phyloP scores from a whole-genome alignment of 805 yeast species.

The Pichia sporocuriosa region DNA sequence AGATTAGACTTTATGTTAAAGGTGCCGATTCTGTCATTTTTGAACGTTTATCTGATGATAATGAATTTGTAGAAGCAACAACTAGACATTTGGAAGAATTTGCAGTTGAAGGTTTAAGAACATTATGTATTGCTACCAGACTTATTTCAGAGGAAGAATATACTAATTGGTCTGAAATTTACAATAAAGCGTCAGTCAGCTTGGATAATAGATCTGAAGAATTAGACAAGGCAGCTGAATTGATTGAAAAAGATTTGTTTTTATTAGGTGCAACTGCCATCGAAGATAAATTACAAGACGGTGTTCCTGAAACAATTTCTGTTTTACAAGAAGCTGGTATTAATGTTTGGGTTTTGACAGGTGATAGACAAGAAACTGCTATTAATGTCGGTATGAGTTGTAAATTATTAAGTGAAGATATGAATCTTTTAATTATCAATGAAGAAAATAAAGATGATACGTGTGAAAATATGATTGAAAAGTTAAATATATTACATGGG shows the following conservation, averaged over 20 bases:
- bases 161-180: constrained; percentile 54
- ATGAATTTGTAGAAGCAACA: constrained; percentile 79
- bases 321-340: constrained; percentile 95
- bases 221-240: constrained; percentile 83
- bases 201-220: constrained; percentile 66
- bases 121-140: constrained; percentile 86
- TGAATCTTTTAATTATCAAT: constrained; percentile 85
- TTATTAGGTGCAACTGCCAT: constrained; percentile 96
- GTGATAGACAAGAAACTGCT: constrained; percentile 98
- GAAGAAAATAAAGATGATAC: constrained; percentile 82
- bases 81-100: constrained; percentile 87
- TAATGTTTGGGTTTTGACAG: constrained; percentile 95
- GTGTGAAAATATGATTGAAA: constrained; percentile 60
- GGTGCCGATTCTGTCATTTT: constrained; percentile 97
- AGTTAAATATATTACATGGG: constrained; percentile 64
- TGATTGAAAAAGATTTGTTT: constrained; percentile 73
- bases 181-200: constrained; percentile 77
- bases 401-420: constrained; percentile 86
- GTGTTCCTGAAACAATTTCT: constrained; percentile 96
- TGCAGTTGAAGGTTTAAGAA: constrained; percentile 93
- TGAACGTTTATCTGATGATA: constrained; percentile 66
- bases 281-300: constrained; percentile 96
- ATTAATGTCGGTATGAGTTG: constrained; percentile 98
- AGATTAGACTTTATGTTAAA: constrained; percentile 80
- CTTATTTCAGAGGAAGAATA: constrained; percentile 78